These are phyloP conservation scores for Mycena venus DNA, from an alignment of 768 basidiomycete genomes.

Conservation along the genomic window DNA sequence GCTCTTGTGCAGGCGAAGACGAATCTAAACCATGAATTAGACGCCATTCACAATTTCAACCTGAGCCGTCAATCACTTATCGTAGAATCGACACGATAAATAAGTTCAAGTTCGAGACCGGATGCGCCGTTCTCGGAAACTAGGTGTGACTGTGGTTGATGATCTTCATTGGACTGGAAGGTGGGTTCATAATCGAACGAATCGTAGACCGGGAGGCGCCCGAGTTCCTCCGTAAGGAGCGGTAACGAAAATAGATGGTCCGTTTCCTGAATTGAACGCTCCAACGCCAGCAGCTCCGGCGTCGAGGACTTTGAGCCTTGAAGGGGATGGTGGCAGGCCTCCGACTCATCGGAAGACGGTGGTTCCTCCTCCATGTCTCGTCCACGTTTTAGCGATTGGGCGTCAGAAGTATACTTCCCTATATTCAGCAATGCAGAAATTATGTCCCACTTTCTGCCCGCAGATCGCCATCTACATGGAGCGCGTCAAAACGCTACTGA, in stretches of 20 bases:
- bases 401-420: background rate
- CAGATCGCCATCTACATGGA: background rate
- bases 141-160: background rate
- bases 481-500: background rate
- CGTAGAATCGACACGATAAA: background rate
- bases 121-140: background rate
- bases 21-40: background rate
- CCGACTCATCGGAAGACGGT: background rate
- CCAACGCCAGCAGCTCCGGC: too few relatives aligned
- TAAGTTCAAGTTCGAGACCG: background rate
- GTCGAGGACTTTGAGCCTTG: background rate
- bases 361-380: background rate
- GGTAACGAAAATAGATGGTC: slow-evolving; percentile 17
- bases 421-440: slow-evolving; percentile 7
- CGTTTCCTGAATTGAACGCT: too few relatives aligned
- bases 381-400: background rate
- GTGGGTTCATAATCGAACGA: slow-evolving; percentile 9
- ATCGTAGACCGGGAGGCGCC: slow-evolving; percentile 4
- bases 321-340: background rate
- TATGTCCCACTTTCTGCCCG: slow-evolving; percentile 9
- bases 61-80: too few relatives aligned
- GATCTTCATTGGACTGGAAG: background rate
- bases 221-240: slow-evolving; percentile 23
- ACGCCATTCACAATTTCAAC: background rate
- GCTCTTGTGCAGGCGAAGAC: too few relatives aligned